Conservation (phyloP, 2,329 filamentous ascomycete genomes). For the Pyricularia sp. region DNA sequence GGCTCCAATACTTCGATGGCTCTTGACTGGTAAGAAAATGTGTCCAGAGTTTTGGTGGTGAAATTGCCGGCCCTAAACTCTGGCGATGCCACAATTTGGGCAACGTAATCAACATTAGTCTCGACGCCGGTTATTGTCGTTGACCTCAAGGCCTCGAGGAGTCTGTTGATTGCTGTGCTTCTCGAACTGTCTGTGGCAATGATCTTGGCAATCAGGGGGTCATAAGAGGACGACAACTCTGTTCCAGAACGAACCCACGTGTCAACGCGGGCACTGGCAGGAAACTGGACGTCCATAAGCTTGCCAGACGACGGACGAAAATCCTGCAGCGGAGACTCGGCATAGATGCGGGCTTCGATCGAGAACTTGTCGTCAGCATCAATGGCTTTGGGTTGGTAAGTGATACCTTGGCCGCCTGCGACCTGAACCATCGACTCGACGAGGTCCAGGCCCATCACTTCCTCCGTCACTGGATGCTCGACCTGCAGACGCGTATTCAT, state of each 20-base stretch:
- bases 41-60: slow-evolving; percentile 24
- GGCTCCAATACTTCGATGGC: slow-evolving; percentile 18
- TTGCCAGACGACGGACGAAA: slow-evolving; percentile 59
- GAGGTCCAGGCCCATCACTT: slow-evolving; percentile 26
- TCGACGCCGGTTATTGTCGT: slow-evolving; percentile 6
- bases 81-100: slow-evolving; percentile 17
- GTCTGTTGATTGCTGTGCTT: neutral
- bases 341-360: slow-evolving; percentile 65
- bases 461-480: slow-evolving; percentile 34
- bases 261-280: slow-evolving; percentile 49
- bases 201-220: neutral
- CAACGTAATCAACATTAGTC: slow-evolving; percentile 25
- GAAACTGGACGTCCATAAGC: slow-evolving; percentile 32
- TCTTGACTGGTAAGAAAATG: slow-evolving; percentile 16
- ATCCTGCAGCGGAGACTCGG: slow-evolving; percentile 55
- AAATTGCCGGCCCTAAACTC: slow-evolving; percentile 19
- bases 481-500: slow-evolving; percentile 25
- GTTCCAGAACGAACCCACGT: slow-evolving; percentile 56
- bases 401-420: slow-evolving; percentile 34
- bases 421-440: slow-evolving; percentile 21
- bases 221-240: neutral
- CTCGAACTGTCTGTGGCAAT: neutral
- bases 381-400: neutral
- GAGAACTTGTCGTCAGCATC: slow-evolving; percentile 27
- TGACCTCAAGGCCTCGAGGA: neutral